Base-by-base conservation (phyloP, 768 basidiomycete genomes). In the Scleroderma bovista region DNA sequence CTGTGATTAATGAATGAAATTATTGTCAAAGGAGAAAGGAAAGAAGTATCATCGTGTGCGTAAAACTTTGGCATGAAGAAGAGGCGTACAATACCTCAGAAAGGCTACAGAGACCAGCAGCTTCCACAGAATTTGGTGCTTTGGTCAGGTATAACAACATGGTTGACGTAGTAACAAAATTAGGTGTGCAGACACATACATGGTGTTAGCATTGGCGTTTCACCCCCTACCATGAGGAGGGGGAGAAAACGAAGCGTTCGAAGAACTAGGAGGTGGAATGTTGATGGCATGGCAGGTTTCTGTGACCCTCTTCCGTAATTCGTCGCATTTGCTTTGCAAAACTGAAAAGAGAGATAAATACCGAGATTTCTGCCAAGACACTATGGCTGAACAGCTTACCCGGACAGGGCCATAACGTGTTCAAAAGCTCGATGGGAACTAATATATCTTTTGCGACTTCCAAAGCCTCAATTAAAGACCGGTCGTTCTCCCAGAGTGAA, bases 391-490 rank as follows among this genome's bases (percentile, higher is more conserved):
- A 16, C 24, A 29, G 61, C 74, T 61, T 51, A 78, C 77, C 67
- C 41, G 67, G 67, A 46, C 75, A 78, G 3, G 84, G 84, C 87
- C 88, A 90, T 26, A 88, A 69, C 20, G 72, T 73, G 55, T 83
- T 85, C 63, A 88, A 72, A 15, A 79, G 76, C 48, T 89, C 86
- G 32, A 87, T 70, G 2, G 82, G 76, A 10, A 74, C 59, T 23
- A 88, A 68, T 50, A 89, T 78, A 0, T 74, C 71, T 60, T 86
- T 86, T 6, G 78, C 88, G 11, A 88, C 71, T 22, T 83, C 76
- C 26, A 90, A 64, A 9, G 85, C 84, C 29, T 77, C 73, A 46
- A 71, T 63, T 22, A 88, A 69, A 3, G 74, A 67, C 6, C 69
- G 74, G 60, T 90, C 84, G 49, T 79, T 73, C 45, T 75, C 75